These are phyloP conservation scores for Boeremia lycopersici DNA, from an alignment of 2,329 filamentous ascomycete genomes.

Conservation along the genomic window DNA sequence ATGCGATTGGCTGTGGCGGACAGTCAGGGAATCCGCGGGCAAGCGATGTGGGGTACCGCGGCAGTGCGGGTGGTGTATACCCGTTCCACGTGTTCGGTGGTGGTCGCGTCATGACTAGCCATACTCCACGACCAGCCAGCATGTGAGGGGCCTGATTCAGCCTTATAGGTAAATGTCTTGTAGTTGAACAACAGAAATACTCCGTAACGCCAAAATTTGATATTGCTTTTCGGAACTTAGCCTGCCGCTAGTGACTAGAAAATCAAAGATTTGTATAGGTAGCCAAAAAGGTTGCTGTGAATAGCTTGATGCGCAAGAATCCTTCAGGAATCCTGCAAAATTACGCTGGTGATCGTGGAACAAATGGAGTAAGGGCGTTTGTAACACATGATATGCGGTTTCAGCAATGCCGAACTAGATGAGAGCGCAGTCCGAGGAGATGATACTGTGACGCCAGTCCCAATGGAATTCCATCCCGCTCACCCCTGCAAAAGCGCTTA, in stretches of 20 bases:
- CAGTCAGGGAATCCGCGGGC: background rate
- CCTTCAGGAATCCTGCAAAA: too few species aligned
- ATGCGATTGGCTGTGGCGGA: background rate
- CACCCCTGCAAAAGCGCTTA: constrained; percentile 24
- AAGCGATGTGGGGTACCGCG: constrained; percentile 4
- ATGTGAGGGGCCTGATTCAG: too few species aligned
- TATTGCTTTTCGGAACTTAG: too few species aligned
- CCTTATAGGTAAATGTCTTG: too few species aligned
- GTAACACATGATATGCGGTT: background rate
- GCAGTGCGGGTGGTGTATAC: background rate
- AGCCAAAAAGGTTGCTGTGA: too few species aligned
- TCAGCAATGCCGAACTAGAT: constrained; percentile 15
- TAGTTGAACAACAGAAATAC: too few species aligned
- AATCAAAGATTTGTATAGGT: too few species aligned
- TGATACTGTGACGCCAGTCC: constrained; percentile 37
- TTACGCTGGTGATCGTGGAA: too few species aligned
- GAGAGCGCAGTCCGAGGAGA: constrained; percentile 19
- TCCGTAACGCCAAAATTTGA: too few species aligned
- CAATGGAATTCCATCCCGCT: constrained; percentile 27
- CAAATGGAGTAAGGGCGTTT: background rate
- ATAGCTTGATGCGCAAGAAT: too few species aligned
- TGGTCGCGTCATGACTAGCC: background rate
- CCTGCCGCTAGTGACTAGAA: too few species aligned
- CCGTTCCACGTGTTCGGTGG: background rate
- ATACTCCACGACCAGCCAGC: too few species aligned